Conservation (phyloP, 495 filamentous ascomycete species). For the Podospora bellae-mahoneyi region DNA sequence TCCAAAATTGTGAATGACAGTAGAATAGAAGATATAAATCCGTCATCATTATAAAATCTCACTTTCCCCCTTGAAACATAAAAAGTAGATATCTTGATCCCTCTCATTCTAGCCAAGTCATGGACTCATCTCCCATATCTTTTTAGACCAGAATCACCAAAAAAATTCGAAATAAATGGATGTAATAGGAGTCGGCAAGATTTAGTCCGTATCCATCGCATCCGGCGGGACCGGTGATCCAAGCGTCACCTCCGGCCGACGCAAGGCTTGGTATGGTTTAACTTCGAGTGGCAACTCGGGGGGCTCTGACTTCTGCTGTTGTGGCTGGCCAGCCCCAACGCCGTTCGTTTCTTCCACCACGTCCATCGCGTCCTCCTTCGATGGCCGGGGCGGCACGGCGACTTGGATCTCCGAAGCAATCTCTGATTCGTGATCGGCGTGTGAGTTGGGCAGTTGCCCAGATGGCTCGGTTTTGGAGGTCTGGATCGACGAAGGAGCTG, state of each 20-base stretch:
- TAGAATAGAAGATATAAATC: background rate
- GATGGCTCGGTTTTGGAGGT: background rate
- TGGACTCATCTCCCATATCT: too few species aligned
- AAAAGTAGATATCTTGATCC: too few species aligned
- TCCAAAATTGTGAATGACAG: background rate
- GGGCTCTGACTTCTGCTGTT: conserved; percentile 8
- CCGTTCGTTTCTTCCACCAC: conserved; percentile 12
- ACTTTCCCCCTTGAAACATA: too few species aligned
- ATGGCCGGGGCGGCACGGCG: conserved; percentile 2
- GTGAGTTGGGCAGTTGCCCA: background rate
- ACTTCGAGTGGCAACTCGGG: background rate
- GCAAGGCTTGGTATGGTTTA: background rate
- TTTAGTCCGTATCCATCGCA: conserved; percentile 31
- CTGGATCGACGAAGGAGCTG: background rate
- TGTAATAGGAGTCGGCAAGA: background rate
- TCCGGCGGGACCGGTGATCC: conserved; percentile 34
- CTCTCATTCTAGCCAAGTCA: too few species aligned
- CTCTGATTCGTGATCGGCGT: conserved; percentile 11
- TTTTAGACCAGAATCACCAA: too few species aligned
- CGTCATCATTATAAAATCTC: too few species aligned
- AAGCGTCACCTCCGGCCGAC: conserved; percentile 29
- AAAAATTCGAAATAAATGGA: too few species aligned
- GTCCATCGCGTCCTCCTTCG: conserved; percentile 20
- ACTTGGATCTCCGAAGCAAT: conserved; percentile 23
- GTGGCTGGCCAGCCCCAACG: conserved; percentile 7